phyloP scores from a whole-genome alignment of 257 asterid species.

The Nicotiana tabacum region DNA sequence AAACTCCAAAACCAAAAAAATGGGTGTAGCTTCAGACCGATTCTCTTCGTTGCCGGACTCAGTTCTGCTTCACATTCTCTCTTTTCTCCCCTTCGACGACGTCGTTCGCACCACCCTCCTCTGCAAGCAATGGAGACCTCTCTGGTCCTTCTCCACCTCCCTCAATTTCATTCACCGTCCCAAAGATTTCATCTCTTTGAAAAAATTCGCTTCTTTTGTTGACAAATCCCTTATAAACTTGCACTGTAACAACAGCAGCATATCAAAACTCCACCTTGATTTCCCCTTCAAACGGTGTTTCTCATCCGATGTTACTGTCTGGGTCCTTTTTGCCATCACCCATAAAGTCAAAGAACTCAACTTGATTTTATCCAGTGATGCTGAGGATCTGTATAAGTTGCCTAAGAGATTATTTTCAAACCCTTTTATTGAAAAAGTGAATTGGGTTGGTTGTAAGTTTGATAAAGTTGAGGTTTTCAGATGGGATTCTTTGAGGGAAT shows the following conservation, averaged over 20 bases:
- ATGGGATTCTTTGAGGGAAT: slow-evolving; percentile 7
- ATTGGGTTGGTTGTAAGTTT: slow-evolving; percentile 2
- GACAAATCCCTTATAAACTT: neutral
- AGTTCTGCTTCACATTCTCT: slow-evolving; percentile 6
- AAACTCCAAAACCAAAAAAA: neutral
- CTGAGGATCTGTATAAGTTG: neutral
- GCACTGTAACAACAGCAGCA: neutral
- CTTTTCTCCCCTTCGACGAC: slow-evolving; percentile 7
- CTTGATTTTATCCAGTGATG: neutral
- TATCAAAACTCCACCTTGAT: neutral
- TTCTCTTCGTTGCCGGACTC: neutral
- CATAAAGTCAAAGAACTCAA: neutral
- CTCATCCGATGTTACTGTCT: neutral
- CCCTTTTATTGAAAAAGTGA: neutral
- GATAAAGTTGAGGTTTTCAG: neutral
- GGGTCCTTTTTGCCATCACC: neutral
- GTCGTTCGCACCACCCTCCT: neutral
- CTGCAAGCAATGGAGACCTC: neutral
- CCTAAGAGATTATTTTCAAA: neutral
- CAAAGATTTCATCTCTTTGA: neutral
- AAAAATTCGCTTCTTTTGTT: neutral
- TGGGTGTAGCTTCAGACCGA: slow-evolving; percentile 4
- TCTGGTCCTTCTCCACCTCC: neutral
- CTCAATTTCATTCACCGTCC: slow-evolving; percentile 1
- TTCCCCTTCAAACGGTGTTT: neutral